Percentiles rank a stretch among this genome's conserved stretches.
These are phyloP conservation scores for Filobasidium floriforme DNA, from an alignment of 768 basidiomycete genomes.

Conservation along the genomic window DNA sequence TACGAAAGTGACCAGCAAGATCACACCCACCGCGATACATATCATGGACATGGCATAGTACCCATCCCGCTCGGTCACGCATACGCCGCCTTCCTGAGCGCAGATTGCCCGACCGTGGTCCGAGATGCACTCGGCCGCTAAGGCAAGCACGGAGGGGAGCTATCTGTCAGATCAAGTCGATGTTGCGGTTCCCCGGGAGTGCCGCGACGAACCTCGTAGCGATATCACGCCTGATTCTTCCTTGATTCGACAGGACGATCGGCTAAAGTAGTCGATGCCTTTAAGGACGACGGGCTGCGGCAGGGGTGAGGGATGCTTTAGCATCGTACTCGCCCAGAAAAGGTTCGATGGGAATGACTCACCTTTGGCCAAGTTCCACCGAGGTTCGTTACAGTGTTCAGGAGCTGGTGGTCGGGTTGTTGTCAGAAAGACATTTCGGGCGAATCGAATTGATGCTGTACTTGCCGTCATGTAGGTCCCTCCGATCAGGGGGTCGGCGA, in stretches of 20 bases:
- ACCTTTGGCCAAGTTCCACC: constrained; percentile 89
- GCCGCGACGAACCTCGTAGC: constrained; percentile 47
- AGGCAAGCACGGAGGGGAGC: constrained; percentile 1
- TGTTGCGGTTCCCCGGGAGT: background rate
- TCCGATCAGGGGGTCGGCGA: constrained; percentile 92
- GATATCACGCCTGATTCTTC: constrained; percentile 43
- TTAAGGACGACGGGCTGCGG: constrained; percentile 92
- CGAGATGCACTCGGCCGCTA: constrained; percentile 81
- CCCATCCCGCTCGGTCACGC: constrained; percentile 78
- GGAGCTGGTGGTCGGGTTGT: constrained; percentile 52
- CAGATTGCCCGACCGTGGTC: constrained; percentile 81
- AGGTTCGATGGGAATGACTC: constrained; percentile 12
- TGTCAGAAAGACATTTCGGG: constrained; percentile 10
- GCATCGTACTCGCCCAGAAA: constrained; percentile 52
- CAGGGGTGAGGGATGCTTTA: constrained; percentile 79
- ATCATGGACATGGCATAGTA: constrained; percentile 76
- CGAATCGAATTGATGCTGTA: constrained; percentile 13
- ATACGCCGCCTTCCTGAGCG: constrained; percentile 64
- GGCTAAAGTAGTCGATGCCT: constrained; percentile 83
- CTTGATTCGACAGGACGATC: constrained; percentile 71
- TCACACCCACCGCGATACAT: constrained; percentile 70
- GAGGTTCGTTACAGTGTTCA: constrained; percentile 88
- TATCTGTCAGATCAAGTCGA: constrained; percentile 6
- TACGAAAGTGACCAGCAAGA: constrained; percentile 67
- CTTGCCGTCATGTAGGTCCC: constrained; percentile 98